Base-by-base conservation (phyloP, 345 rosid genomes). In the Odontarrhena argentea region DNA sequence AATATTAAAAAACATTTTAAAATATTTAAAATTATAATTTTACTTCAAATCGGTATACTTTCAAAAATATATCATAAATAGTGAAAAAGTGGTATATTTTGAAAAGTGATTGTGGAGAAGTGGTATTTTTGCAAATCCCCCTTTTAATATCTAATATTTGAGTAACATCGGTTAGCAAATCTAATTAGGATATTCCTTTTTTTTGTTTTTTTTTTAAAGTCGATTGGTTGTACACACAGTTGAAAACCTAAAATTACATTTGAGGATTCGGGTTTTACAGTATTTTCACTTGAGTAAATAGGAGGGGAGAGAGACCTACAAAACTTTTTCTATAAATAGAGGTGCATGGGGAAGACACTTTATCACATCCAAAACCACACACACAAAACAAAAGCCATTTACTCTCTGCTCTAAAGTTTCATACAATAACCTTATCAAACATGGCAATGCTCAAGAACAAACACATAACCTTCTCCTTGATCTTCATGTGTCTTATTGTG, bases 251-350 rank as follows among this genome's bases (percentile, higher is more conserved):
- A 28, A 51, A 51, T 7, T 41, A 37, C 37, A 18, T 25, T 41
- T 65, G 41, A 38, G 59, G 40, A 9, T 52, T 36, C 30, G 50
- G 18, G 41, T 41, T 65, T n/a, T 15, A 50, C 30, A 8, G 53
- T 24, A 8, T 41, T 30, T 64, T 40, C 50, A 40, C 50, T 40
- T 64, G 28, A 9, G 4, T 10, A 40, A 1, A 53, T 30, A 44
- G 25, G 51, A 38, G 53, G 53, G 40, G 42, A 41, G 41, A 0
- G 11, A 45, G 24, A 14, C 43, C 47, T 62, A 18, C 0, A 63
- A 46, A 45, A 15, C 43, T 12, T 71, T 12, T 57, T 53, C 77
- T 74, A 74, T 74, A 74, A 67, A 74, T 74, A 67, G 51, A 30
- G 58, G 44, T 73, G 72, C 63, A 66, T 65, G 65, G 57, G 54